Evolutionary conservation across 805 yeast species (phyloP).

Genomic region (Wickerhamomyces chaumierensis): DNA sequence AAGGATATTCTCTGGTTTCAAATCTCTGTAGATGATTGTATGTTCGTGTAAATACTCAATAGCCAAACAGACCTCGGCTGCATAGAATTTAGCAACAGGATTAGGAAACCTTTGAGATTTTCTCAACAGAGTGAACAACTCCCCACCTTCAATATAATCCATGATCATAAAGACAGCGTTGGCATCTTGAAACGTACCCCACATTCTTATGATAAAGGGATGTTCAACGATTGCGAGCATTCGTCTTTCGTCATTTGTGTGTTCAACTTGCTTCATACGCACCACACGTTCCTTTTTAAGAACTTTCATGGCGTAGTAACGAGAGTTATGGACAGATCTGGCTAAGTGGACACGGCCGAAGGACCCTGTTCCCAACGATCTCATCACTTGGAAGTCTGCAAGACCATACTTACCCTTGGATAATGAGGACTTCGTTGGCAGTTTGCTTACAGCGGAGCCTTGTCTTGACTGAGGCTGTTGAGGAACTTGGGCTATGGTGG

Average conservation of each 20-base stretch:
- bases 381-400: slow-evolving; percentile 68
- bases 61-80: slow-evolving; percentile 81
- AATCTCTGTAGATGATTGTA: slow-evolving; percentile 81
- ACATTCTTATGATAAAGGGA: slow-evolving; percentile 85
- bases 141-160: slow-evolving; percentile 97
- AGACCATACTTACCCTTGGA: slow-evolving; percentile 65
- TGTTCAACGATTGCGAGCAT: slow-evolving; percentile 81
- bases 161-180: slow-evolving; percentile 82
- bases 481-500: slow-evolving; percentile 2
- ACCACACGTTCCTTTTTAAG: slow-evolving; percentile 81
- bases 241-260: slow-evolving; percentile 88
- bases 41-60: slow-evolving; percentile 79
- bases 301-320: slow-evolving; percentile 89
- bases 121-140: slow-evolving; percentile 72
- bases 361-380: slow-evolving; percentile 92
- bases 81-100: slow-evolving; percentile 93
- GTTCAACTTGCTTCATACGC: slow-evolving; percentile 89
- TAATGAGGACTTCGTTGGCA: slow-evolving; percentile 18
- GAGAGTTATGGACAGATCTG: slow-evolving; percentile 77
- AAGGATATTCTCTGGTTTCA: slow-evolving; percentile 86
- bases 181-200: slow-evolving; percentile 95
- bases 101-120: slow-evolving; percentile 88
- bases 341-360: slow-evolving; percentile 92
- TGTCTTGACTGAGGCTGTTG: slow-evolving; percentile 1
- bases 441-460: slow-evolving; percentile 11